Percentiles rank a stretch among this genome's conserved stretches.
Evolutionary conservation across 2,329 filamentous ascomycete genomes (phyloP).

Genomic region (Aspergillus bombycis): DNA sequence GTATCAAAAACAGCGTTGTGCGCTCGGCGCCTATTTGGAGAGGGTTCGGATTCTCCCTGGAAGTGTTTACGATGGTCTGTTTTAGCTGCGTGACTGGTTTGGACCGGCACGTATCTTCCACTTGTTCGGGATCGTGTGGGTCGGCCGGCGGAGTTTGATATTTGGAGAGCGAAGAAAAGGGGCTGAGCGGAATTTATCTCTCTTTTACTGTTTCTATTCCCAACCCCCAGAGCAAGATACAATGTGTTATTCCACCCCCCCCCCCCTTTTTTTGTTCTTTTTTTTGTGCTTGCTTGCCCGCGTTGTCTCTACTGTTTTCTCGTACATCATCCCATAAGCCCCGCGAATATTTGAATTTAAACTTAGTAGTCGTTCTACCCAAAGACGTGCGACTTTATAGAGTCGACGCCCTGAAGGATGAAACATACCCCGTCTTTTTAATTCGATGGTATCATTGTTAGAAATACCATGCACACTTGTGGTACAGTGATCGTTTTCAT

Average conservation of each 20-base stretch:
- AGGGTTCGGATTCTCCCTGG: constrained; percentile 37
- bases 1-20: constrained; percentile 30
- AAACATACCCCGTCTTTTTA: background rate
- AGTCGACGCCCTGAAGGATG: background rate
- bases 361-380: constrained; percentile 17
- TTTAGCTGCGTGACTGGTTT: constrained; percentile 42
- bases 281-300: constrained; percentile 16
- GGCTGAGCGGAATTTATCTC: constrained; percentile 46
- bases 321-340: constrained; percentile 17
- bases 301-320: constrained; percentile 15
- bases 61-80: constrained; percentile 40
- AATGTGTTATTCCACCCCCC: constrained; percentile 37
- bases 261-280: constrained; percentile 33
- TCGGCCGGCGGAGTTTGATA: constrained; percentile 49
- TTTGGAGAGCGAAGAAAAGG: constrained; percentile 45
- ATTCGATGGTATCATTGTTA: background rate
- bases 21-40: constrained; percentile 33
- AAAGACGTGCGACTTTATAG: background rate
- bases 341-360: constrained; percentile 19
- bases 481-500: background rate
- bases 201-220: constrained; percentile 46
- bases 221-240: constrained; percentile 42
- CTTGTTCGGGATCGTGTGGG: constrained; percentile 40
- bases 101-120: constrained; percentile 41
- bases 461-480: background rate